phyloP scores from a whole-genome alignment of 2,329 filamentous ascomycete species.

The Phialophora verrucosa region DNA sequence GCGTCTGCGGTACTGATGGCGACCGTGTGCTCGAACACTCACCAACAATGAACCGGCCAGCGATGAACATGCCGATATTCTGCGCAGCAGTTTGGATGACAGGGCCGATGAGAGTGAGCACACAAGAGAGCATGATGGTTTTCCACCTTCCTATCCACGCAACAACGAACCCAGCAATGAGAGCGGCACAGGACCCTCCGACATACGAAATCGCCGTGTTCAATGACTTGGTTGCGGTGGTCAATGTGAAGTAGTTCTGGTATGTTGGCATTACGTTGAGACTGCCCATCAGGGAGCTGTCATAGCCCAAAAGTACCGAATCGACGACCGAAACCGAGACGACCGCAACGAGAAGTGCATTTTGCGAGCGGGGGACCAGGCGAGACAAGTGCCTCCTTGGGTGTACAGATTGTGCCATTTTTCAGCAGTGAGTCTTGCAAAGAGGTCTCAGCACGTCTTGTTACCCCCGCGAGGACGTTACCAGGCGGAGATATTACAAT shows the following conservation, averaged over 20 bases:
- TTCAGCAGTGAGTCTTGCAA: neutral
- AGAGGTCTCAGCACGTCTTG: neutral
- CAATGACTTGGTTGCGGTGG: conserved; percentile 44
- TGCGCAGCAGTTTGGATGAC: conserved; percentile 64
- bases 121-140: conserved; percentile 41
- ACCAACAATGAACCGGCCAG: conserved; percentile 64
- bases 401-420: conserved; percentile 13
- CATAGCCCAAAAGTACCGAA: conserved; percentile 43
- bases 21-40: neutral
- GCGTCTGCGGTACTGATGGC: neutral
- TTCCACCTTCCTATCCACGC: conserved; percentile 41
- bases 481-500: neutral
- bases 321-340: conserved; percentile 42
- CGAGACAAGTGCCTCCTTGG: conserved; percentile 20
- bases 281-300: conserved; percentile 45
- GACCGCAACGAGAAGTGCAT: conserved; percentile 24
- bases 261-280: conserved; percentile 48
- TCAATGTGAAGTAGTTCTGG: conserved; percentile 44
- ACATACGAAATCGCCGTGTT: conserved; percentile 43
- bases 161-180: conserved; percentile 37
- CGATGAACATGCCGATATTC: conserved; percentile 62
- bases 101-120: conserved; percentile 64
- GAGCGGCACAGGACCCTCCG: conserved; percentile 38
- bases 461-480: neutral
- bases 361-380: conserved; percentile 16